Evolutionary conservation across 2,329 filamentous ascomycete genomes (phyloP), one percentile per base, ranked within the genome.

Genomic region (Diaporthe nobilis): DNA sequence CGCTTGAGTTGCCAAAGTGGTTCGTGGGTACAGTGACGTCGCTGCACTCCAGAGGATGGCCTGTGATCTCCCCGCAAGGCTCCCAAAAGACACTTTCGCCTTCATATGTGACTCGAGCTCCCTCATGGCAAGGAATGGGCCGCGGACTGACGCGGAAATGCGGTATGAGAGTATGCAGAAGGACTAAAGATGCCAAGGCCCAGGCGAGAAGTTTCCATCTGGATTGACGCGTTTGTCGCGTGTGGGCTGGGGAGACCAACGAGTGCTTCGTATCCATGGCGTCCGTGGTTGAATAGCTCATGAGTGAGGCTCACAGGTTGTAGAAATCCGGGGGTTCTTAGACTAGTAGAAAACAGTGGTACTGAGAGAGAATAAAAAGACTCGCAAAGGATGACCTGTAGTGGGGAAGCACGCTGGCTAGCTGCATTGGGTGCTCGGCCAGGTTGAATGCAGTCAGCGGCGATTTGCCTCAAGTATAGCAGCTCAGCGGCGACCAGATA

Each of bases 21-120:
- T 88, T 85, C 80, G 88, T 84, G 0, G 86, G 86, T 5, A 88
- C 86, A 7, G 83, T 75, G 4, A 88, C 81, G 25, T 79, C 82
- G 77, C 82, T 82, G 77, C 86, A 88, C 75, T 88, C 86, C 9
- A 87, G 75, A 10, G 81, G 76, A 2, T 81, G 82, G 31, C 81
- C 81, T 9, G 80, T 80, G 37, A 85, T 78, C 17, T 78, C 79
- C 12, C 85, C 86, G 71, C 86, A 88, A 4, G 78, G 72, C 25
- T 80, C 79, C 86, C 86, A 87, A 20, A 67, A 68, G 58, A 86
- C 81, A 17, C 77, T 77, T 74, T 87, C 85, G 2, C 84, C 83
- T 0, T 78, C 77, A 77, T 86, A 82, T 13, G 4, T 51, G 28
- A 49, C 2, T 39, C 12, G 1, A 0, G 39, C 22, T 13, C 10